phyloP scores from a whole-genome alignment of 352 stramenopile species.

The Pythium monospermum region DNA sequence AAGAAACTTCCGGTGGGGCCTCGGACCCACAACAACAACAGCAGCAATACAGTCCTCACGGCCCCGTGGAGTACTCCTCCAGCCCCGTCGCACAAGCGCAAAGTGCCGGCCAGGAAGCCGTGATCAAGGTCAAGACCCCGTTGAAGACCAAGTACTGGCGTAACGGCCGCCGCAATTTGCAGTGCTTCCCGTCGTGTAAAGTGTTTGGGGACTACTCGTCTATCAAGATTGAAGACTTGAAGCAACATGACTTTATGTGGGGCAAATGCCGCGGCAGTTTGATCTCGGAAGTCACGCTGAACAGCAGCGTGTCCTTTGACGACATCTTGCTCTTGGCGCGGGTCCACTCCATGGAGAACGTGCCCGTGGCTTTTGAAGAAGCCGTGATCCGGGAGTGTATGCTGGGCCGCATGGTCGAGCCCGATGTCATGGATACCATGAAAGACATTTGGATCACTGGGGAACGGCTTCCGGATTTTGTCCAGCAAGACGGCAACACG shows the following conservation, averaged over 20 bases:
- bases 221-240: slow-evolving; percentile 86
- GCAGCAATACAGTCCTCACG: slow-evolving; percentile 12
- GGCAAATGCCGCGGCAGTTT: slow-evolving; percentile 83
- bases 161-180: slow-evolving; percentile 86
- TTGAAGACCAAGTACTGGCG: slow-evolving; percentile 88
- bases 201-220: slow-evolving; percentile 89
- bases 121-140: slow-evolving; percentile 86
- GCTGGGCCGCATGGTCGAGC: slow-evolving; percentile 69
- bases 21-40: too few species aligned
- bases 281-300: slow-evolving; percentile 78
- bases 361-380: slow-evolving; percentile 80
- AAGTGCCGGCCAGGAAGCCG: slow-evolving; percentile 56
- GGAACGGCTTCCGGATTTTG: slow-evolving; percentile 79
- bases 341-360: slow-evolving; percentile 82
- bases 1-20: slow-evolving; percentile 17
- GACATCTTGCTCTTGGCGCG: slow-evolving; percentile 75
- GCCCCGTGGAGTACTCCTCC: slow-evolving; percentile 14
- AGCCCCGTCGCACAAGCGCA: slow-evolving; percentile 2
- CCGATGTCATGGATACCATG: slow-evolving; percentile 75
- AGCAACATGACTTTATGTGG: slow-evolving; percentile 90
- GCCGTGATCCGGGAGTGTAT: slow-evolving; percentile 82
- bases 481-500: slow-evolving; percentile 65
- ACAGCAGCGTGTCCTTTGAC: slow-evolving; percentile 77
- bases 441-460: slow-evolving; percentile 85
- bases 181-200: slow-evolving; percentile 87